Evolutionary conservation across 73 alveolate genomes (phyloP), one percentile per base, ranked within the genome.

Genomic region (Vitrella brassicaformis): DNA sequence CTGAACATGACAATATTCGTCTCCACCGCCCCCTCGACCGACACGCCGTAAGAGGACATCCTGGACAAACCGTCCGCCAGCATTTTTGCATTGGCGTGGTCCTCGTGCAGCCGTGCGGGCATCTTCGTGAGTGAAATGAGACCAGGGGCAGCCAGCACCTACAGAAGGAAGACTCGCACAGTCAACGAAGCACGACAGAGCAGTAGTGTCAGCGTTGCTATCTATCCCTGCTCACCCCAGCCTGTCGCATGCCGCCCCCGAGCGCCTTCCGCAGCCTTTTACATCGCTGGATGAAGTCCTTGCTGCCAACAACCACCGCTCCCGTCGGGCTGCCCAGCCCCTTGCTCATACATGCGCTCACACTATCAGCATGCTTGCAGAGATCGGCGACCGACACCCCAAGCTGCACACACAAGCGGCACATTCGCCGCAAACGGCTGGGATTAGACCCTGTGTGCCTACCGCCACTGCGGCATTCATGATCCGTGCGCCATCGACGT

Each of bases 251-350:
- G 26, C 80, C 86, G 30, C 81, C 86, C 0, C 86, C 86, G 10
- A 70, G 70, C 18, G 75, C 75, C 27, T 79, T 79, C 29, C 86
- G 80, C 56, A 69, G 65, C 10, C 77, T 28, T 46, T 74, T 32
- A 14, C 75, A 72, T 31, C 47, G 39, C 9, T 27, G 30, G 31
- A 79, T 79, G 86, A 47, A 71, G 26, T 76, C 84, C 65, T 30
- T 66, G 18, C 80, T 22, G 56, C 85, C 80, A 26, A 27, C 47
- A 0, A 71, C 67, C 69, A 79, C 31, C 10, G 86, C 70, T 25
- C 86, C 86, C 25, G 71, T 74, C 27, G 86, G 86, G 27, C 84
- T 84, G 0, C 86, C 86, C 18, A 79, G 31, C 29, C 86, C 86
- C 47, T 79, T 79, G 31, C 84, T 71, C 10, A 79, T 45, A 30